Base-by-base conservation (phyloP, 768 basidiomycete genomes). In the Crassisporium funariophilum region DNA sequence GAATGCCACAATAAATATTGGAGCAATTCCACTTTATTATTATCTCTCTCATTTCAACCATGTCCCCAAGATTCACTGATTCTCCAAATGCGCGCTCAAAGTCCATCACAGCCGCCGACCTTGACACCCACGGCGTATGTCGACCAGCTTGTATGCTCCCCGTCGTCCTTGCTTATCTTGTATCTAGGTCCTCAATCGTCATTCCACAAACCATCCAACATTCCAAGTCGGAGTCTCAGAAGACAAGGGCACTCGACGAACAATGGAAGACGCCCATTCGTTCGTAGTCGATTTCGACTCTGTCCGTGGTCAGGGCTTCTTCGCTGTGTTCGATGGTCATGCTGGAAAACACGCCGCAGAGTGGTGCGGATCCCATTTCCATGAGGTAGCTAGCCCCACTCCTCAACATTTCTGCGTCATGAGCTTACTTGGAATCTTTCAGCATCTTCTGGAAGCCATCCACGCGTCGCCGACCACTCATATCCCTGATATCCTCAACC, bases 321-420 rank as follows among this genome's bases (percentile, higher is more conserved):
- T 95, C 65, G 95, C 95, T 5, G 84, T 99, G 35, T 99, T 98
- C 59, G 97, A 99, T 58, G 97, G 97, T 2, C 97, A 99, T 64
- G 97, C 97, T 1, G 97, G 97, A 13, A 98, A 95, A 65, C 91
- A 98, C 59, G 95, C 95, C 24, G 97, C 97, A 20, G 97, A 99
- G 66, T 98, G 95, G 95, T 98, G 97, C 67, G 97, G 97, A 34
- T 76, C 79, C 57, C 85, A 98, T 65, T 99, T 99, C 69, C 94
- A 98, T 62, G 84, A 94, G 75, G 94, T 86, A 63, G 16, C 25
- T 16, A 29, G 21, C 29, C 35, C 21, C 41, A 16, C 19, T 48
- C 27, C 46, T 40, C 35, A 21, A 27, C 20, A 23, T 33, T 6
- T 33, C 25, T 38, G 4, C 22, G 37, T 35, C 36, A 46, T 42